Evolutionary conservation across 805 yeast genomes (phyloP).

Genomic region (Priceomyces fermenticarens): DNA sequence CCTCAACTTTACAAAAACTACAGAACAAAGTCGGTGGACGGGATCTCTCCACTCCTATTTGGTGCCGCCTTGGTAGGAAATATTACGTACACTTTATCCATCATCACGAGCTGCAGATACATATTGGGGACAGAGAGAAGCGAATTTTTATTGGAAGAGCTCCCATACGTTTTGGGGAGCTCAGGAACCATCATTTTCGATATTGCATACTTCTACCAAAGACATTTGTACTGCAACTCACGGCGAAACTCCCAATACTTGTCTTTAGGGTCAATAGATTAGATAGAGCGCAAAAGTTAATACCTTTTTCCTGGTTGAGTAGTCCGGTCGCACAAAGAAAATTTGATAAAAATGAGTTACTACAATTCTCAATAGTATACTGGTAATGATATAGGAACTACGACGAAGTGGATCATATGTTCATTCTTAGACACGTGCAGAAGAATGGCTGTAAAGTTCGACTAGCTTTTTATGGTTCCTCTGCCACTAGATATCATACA

Average conservation of each 20-base stretch:
- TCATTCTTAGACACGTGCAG: too few species aligned
- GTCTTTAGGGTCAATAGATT: slow-evolving; percentile 18
- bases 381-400: too few species aligned
- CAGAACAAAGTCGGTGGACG: slow-evolving; percentile 77
- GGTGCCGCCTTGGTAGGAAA: slow-evolving; percentile 79
- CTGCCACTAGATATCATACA: too few species aligned
- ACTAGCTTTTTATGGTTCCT: too few species aligned
- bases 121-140: slow-evolving; percentile 26
- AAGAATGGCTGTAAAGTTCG: too few species aligned
- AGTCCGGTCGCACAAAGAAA: too few species aligned
- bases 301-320: neutral
- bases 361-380: too few species aligned
- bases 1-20: slow-evolving; percentile 84
- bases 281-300: neutral
- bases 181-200: slow-evolving; percentile 85
- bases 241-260: slow-evolving; percentile 19
- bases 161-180: slow-evolving; percentile 83
- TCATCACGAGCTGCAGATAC: slow-evolving; percentile 61
- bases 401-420: too few species aligned
- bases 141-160: slow-evolving; percentile 59
- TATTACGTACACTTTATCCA: slow-evolving; percentile 70
- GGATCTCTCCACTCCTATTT: slow-evolving; percentile 78
- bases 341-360: too few species aligned
- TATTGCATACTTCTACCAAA: slow-evolving; percentile 63
- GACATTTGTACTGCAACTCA: slow-evolving; percentile 29